Conservation (phyloP, 164 flowering plant species). For the Magnolia officinalis region DNA sequence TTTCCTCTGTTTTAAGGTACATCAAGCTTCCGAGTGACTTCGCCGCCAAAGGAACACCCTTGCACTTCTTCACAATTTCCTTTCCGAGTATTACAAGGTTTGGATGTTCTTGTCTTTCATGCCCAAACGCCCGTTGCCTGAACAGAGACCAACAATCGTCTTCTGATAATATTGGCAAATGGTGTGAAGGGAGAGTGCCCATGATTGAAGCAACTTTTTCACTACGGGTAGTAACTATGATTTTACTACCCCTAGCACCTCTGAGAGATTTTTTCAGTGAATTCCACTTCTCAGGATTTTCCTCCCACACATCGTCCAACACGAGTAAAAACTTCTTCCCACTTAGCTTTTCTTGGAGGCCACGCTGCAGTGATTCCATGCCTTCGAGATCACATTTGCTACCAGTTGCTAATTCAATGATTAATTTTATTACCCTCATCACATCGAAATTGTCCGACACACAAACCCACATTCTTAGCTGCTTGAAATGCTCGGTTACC, state of each 20-base stretch:
- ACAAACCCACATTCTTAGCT: background rate
- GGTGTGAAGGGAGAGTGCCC: background rate
- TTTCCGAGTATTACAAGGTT: slow-evolving; percentile 2
- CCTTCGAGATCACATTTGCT: background rate
- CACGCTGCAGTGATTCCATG: background rate
- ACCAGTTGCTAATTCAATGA: background rate
- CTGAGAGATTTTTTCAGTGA: background rate
- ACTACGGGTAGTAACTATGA: slow-evolving; percentile 13
- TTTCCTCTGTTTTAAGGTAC: background rate
- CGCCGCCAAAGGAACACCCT: slow-evolving; percentile 12
- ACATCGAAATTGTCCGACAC: slow-evolving; percentile 1
- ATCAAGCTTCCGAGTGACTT: slow-evolving; percentile 11
- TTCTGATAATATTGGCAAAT: slow-evolving; percentile 8
- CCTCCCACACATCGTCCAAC: slow-evolving; percentile 15
- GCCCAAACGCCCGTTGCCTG: background rate
- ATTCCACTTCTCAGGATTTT: background rate
- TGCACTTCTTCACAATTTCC: slow-evolving; percentile 11
- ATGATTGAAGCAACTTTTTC: slow-evolving; percentile 4
- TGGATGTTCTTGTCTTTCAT: background rate
- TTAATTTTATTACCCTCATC: background rate
- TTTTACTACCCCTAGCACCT: slow-evolving; percentile 4
- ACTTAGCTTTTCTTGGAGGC: background rate
- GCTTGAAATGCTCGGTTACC: background rate
- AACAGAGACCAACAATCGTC: slow-evolving; percentile 11
- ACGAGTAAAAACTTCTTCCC: slow-evolving; percentile 13